Base-by-base conservation (phyloP, 2,329 filamentous ascomycete species). In the Sclerotinia minor region DNA sequence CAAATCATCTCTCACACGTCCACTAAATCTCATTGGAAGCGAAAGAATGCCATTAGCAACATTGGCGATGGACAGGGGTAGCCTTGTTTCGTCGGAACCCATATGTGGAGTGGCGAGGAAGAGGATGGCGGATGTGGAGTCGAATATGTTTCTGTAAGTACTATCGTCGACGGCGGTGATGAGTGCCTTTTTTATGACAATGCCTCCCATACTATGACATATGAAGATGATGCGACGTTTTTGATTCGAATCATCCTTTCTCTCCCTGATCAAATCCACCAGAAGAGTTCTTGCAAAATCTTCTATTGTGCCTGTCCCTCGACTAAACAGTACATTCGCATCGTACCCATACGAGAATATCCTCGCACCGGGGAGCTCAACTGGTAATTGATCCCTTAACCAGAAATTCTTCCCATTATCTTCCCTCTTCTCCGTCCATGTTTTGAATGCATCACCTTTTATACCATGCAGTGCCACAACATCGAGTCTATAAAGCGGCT, bases 91-190 rank as follows among this genome's bases (percentile, higher is more conserved):
- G 4, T 78, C 71, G 1, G 77, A 76, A 0, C 78, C 78, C 17
- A 75, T 67, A 59, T 81, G 80, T 15, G 79, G 80, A 1, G 79
- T 80, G 0, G 75, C 79, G 0, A 81, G 70, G 50, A 81, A 81
- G 35, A 81, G 71, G 0, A 81, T 76, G 0, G 75, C 72, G 2
- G 64, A 65, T 5, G 79, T 69, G 2, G 75, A 69, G 0, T 70
- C 49, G 5, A 72, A 72, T 2, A 79, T 41, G 0, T 69, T 29
- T 2, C 65, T 19, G 60, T 74, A 79, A 1, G 70, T 69, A 0
- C 47, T n/a, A 0, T 70, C 59, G 13, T 67, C 8, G 8, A 32
- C 0, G 1, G 69, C 65, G 19, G 11, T 67, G 47, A 59, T 68
- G 21, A 73, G 65, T 0, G 70, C 73, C 65, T 71, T 69, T 38